These are phyloP conservation scores for Bondarzewia mesenterica DNA, from an alignment of 1,284 basidiomycete species.

Conservation along the genomic window DNA sequence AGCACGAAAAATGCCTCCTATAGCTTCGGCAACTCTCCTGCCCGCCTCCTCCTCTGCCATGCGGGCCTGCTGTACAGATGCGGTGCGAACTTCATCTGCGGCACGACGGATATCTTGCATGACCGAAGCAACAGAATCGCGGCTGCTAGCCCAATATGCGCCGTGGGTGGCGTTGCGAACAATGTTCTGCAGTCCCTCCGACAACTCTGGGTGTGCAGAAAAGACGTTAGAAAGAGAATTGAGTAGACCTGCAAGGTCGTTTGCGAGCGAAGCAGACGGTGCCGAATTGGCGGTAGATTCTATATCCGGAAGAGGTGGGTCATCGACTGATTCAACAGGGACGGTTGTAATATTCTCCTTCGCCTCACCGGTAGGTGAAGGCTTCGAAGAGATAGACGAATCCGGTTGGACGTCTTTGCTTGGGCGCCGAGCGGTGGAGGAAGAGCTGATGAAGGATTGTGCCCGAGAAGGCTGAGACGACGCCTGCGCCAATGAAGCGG, in stretches of 20 bases:
- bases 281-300: conserved; percentile 23
- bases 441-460: neutral
- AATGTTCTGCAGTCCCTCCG: conserved; percentile 56
- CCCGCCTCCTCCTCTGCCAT: conserved; percentile 54
- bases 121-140: conserved; percentile 45
- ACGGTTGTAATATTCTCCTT: neutral
- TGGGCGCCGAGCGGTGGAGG: neutral
- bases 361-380: neutral
- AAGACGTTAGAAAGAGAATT: conserved; percentile 44
- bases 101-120: conserved; percentile 40
- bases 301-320: conserved; percentile 51
- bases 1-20: conserved; percentile 48
- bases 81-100: conserved; percentile 29
- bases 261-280: conserved; percentile 40
- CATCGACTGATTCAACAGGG: conserved; percentile 15
- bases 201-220: conserved; percentile 59
- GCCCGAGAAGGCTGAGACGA: neutral
- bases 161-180: conserved; percentile 53
- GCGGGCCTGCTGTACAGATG: conserved; percentile 34
- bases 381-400: no score
- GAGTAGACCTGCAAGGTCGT: conserved; percentile 56
- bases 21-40: conserved; percentile 53
- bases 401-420: neutral
- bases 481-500: neutral
- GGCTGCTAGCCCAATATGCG: conserved; percentile 57